Conservation (phyloP, 208 protist genomes). For the Angomonas ambiguus region DNA sequence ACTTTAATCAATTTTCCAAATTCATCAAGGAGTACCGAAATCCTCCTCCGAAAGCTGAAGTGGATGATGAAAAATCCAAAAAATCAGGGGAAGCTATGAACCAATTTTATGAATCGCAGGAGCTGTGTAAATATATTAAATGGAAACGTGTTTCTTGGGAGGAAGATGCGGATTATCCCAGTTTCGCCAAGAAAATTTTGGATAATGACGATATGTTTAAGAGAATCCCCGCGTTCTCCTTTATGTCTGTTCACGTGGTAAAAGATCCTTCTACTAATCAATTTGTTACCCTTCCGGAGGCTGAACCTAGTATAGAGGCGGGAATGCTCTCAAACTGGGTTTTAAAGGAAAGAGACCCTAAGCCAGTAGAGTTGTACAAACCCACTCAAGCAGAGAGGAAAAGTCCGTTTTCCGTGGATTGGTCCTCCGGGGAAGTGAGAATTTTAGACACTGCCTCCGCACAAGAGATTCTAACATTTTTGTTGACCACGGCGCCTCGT, state of each 20-base stretch:
- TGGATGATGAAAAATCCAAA: slow-evolving; percentile 14
- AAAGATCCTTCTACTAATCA: slow-evolving; percentile 58
- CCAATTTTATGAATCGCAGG: slow-evolving; percentile 89
- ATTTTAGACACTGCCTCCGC: slow-evolving; percentile 85
- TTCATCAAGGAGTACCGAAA: slow-evolving; percentile 25
- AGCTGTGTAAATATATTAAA: slow-evolving; percentile 88
- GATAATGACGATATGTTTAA: slow-evolving; percentile 87
- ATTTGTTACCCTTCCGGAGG: slow-evolving; percentile 38
- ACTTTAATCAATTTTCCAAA: slow-evolving; percentile 47
- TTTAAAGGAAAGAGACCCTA: slow-evolving; percentile 65
- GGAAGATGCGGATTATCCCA: slow-evolving; percentile 79
- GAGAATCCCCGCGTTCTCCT: slow-evolving; percentile 80
- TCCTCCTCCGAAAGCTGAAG: slow-evolving; percentile 4
- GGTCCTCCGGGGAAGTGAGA: slow-evolving; percentile 77
- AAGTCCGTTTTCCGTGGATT: slow-evolving; percentile 80
- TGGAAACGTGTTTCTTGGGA: slow-evolving; percentile 92
- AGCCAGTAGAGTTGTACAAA: slow-evolving; percentile 48
- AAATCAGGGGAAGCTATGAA: slow-evolving; percentile 40
- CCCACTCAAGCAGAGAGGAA: slow-evolving; percentile 16
- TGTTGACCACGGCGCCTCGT: slow-evolving; percentile 75
- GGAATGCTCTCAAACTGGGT: slow-evolving; percentile 76
- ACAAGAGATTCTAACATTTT: slow-evolving; percentile 85
- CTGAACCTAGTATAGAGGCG: slow-evolving; percentile 38
- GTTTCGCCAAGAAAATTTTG: slow-evolving; percentile 78
- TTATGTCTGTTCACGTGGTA: slow-evolving; percentile 80